Base-by-base conservation (phyloP, 2,329 filamentous ascomycete genomes). In the Monosporascus sp. region DNA sequence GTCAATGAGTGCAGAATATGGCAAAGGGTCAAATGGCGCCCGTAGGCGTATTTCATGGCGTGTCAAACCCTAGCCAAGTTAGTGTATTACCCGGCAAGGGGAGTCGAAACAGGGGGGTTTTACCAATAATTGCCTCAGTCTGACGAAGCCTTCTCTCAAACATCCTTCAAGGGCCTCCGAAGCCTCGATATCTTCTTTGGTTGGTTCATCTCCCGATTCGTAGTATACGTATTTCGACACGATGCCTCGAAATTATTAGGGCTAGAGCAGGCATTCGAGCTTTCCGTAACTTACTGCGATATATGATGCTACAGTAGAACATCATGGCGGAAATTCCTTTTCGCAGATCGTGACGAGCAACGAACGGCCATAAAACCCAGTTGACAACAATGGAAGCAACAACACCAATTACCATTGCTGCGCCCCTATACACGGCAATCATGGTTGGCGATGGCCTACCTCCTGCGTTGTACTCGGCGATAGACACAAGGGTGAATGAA, bases 311-410 rank as follows among this genome's bases (percentile, higher is more conserved):
- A 53, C 77, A 74, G 59, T 82, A 81, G 48, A 82, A 78, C 57
- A 84, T 69, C 78, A 81, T 83, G 2, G 74, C 70, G 1, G 80
- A 79, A 2, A 82, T 63, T 0, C 78, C 79, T 53, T 76, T 78
- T 22, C 81, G 70, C 15, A 84, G 71, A 61, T 83, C 81, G 58
- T 83, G 80, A 14, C 81, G 72, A 11, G 81, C 81, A 5, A 84
- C 73, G 56, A 84, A 84, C 2, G 81, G 81, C 81, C 81, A 84
- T 3, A 84, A 66, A 14, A 81, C 60, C 80, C 80, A 84, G 57
- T 83, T 84, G 15, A 83, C 74, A 1, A 81, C 55, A 11, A 83
- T 71, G 1, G 81, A 79, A 1, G 76, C 72, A 1, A 79, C 70
- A 3, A 81, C 76, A 2, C 81, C 81, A 22, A 82, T 63, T 2